These are phyloP conservation scores for Phytophthora parvispora DNA, from an alignment of 352 stramenopile genomes.

Conservation along the genomic window DNA sequence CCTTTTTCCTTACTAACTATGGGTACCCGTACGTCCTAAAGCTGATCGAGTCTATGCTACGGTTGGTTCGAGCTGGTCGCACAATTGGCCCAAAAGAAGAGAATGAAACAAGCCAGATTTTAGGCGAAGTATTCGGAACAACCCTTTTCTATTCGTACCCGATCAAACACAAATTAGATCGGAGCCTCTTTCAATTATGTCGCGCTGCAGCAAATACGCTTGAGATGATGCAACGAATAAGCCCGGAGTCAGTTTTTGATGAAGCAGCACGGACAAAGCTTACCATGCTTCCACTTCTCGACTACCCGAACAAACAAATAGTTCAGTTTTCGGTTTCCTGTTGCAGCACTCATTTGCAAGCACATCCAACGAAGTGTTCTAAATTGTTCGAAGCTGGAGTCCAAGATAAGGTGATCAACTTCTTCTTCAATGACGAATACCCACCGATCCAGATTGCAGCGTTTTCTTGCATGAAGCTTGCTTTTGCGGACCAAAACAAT, in stretches of 20 bases:
- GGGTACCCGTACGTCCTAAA: constrained; percentile 32
- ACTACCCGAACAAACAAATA: constrained; percentile 28
- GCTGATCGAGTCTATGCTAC: constrained; percentile 15
- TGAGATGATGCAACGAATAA: constrained; percentile 12
- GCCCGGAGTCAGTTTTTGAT: constrained; percentile 21
- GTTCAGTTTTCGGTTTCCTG: constrained; percentile 13
- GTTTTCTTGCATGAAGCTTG: constrained; percentile 33
- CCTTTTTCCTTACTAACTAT: constrained; percentile 20
- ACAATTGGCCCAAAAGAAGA: background rate
- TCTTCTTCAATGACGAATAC: constrained; percentile 24
- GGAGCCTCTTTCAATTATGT: constrained; percentile 22
- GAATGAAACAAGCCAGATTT: background rate
- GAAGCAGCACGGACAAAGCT: constrained; percentile 24
- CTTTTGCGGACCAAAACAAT: constrained; percentile 24
- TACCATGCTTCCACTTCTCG: constrained; percentile 26
- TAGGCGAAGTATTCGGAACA: constrained; percentile 10
- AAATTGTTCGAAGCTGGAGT: constrained; percentile 23
- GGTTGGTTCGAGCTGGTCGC: constrained; percentile 2
- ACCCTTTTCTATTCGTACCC: constrained; percentile 16
- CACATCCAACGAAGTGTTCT: constrained; percentile 18
- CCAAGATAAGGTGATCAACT: constrained; percentile 26
- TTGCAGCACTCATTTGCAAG: constrained; percentile 24
- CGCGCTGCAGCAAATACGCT: constrained; percentile 16
- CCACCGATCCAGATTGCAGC: constrained; percentile 25
- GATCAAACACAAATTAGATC: constrained; percentile 9